Base-by-base conservation (phyloP, 352 stramenopile genomes). In the Pilasporangium apinafurcum region DNA sequence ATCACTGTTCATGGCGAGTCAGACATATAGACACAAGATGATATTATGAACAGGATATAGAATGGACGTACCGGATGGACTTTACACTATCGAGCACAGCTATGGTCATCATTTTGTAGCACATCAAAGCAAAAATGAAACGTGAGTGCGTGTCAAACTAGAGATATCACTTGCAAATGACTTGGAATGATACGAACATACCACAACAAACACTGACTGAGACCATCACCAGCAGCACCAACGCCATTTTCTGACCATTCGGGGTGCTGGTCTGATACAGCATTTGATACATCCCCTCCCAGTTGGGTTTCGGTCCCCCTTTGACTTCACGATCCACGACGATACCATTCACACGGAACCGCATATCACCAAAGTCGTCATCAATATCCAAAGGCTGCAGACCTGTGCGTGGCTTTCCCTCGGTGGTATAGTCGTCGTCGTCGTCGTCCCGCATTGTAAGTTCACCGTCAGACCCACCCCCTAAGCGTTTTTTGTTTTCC, bases 291-390 rank as follows among this genome's bases (percentile, higher is more conserved):
- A 83, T 65, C 17, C 69, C 55, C 44, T 83, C 68, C 77, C 77
- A 89, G 35, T 76, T 64, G 9, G 61, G 38, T 37, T 82, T 81
- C 20, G 63, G 56, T n/a, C 68, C 78, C n/a, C 78, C 74, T 28
- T 64, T 70, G 29, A 90, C 69, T 44, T 90, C 78, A 21, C 64
- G 60, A 48, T 87, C 78, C 9, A 90, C 69, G 2, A 83, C 61
- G 29, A 90, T 86, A 25, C 69, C 78, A 28, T 86, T 87, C 25
- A 86, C 77, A n/a, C 74, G 74, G 49, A 83, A 83, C 5, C 71
- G 63, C 20, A 56, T 32, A 40, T 90, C 78, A 29, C 75, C 55
- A 5, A 56, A 8, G 40, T 52, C 48, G 22, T 60, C 62, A 0
- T 51, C 48, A 17, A 49, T 50, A 13, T 58, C 54, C 12, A 53